These are phyloP conservation scores for Henckelia pumila DNA, from an alignment of 257 asterid species.

Conservation along the genomic window DNA sequence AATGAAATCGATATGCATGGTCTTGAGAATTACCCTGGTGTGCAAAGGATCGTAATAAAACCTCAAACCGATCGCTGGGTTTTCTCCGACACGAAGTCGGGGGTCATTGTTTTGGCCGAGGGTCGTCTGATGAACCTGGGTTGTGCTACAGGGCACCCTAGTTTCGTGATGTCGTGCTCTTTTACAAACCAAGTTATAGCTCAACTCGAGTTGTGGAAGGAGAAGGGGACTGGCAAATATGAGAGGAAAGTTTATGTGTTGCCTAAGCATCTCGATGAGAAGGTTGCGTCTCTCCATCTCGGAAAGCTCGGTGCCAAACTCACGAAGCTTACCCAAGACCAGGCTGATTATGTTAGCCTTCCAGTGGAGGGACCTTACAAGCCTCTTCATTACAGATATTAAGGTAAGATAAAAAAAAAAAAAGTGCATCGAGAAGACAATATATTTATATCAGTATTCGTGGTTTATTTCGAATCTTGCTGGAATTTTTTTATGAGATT, in stretches of 20 bases:
- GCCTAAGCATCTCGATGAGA: constrained; percentile 63
- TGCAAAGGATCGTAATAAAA: constrained; percentile 53
- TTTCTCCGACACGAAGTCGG: constrained; percentile 44
- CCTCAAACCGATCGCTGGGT: constrained; percentile 63
- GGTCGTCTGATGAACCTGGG: constrained; percentile 73
- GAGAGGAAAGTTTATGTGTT: constrained; percentile 58
- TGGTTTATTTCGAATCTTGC: background rate
- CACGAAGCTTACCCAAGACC: constrained; percentile 49
- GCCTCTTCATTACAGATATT: constrained; percentile 61
- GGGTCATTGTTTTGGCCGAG: constrained; percentile 52
- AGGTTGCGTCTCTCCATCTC: constrained; percentile 63
- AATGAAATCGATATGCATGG: constrained; percentile 60
- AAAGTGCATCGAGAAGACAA: background rate
- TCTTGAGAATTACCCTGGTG: constrained; percentile 55
- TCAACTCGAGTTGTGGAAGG: constrained; percentile 64
- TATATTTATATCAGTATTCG: background rate
- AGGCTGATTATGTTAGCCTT: constrained; percentile 49
- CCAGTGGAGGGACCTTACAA: constrained; percentile 68
- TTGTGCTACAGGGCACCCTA: constrained; percentile 64
- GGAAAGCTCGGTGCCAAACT: constrained; percentile 61
- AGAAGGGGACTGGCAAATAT: constrained; percentile 43
- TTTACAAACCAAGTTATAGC: constrained; percentile 69
- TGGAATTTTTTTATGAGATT: background rate
- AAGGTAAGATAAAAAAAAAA: constrained; percentile 9
- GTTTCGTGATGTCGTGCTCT: constrained; percentile 66